phyloP scores from a whole-genome alignment of 495 filamentous ascomycete genomes.

The Annulohypoxylon nitens region DNA sequence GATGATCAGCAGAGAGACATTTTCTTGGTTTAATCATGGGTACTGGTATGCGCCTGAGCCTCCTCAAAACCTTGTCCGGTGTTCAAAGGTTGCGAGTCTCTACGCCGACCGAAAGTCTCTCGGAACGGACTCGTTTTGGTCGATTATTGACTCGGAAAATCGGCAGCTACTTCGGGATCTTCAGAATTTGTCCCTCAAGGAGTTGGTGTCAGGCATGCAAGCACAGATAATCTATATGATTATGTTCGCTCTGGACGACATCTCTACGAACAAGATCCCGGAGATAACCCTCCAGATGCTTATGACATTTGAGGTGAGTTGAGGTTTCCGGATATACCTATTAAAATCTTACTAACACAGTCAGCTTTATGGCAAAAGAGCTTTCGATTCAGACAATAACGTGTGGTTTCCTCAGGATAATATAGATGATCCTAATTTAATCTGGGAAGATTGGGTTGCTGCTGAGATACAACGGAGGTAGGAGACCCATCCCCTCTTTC shows the following conservation, averaged over 20 bases:
- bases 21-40: conserved; percentile 42
- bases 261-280: background rate
- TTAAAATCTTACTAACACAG: background rate
- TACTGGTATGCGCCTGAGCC: conserved; percentile 42
- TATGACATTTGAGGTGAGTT: conserved; percentile 40
- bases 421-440: conserved; percentile 29
- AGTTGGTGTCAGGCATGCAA: conserved; percentile 26
- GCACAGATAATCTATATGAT: conserved; percentile 38
- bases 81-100: conserved; percentile 28
- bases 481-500: background rate
- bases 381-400: conserved; percentile 12
- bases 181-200: conserved; percentile 3
- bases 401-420: conserved; percentile 33
- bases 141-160: conserved; percentile 33
- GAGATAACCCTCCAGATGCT: conserved; percentile 37
- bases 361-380: conserved; percentile 34
- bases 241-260: conserved; percentile 30
- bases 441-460: conserved; percentile 46
- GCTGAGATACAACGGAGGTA: conserved; percentile 45
- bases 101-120: conserved; percentile 6
- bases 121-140: conserved; percentile 19
- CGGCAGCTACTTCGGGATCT: conserved; percentile 27
- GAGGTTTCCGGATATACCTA: background rate
- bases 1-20: conserved; percentile 40
- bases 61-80: conserved; percentile 29